A percentile compares a stretch with the other conserved stretches of the same genome.
These are phyloP conservation scores for Aspergillus amoenus DNA, from an alignment of 2,329 filamentous ascomycete genomes.

Conservation along the genomic window DNA sequence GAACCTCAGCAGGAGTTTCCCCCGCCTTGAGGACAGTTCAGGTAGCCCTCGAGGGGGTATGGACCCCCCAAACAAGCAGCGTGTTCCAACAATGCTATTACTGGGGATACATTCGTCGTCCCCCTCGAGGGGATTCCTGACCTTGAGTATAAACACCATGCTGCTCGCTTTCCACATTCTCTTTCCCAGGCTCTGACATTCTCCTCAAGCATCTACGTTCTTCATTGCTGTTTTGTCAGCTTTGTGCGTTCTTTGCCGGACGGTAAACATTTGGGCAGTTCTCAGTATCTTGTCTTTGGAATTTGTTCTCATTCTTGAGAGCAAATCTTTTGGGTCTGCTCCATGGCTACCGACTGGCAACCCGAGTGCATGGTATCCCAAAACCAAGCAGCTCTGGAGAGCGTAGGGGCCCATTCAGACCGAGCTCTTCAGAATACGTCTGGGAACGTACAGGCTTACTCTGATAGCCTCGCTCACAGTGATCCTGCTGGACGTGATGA, in stretches of 20 bases:
- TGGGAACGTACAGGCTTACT: constrained; percentile 45
- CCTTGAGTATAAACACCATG: constrained; percentile 42
- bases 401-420: constrained; percentile 36
- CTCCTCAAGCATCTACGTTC: constrained; percentile 41
- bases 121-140: constrained; percentile 30
- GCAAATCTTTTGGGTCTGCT: constrained; percentile 32
- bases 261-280: constrained; percentile 38
- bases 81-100: constrained; percentile 37
- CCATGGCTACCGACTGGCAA: constrained; percentile 44
- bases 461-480: constrained; percentile 31
- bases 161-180: constrained; percentile 44
- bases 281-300: constrained; percentile 35
- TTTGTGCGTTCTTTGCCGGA: constrained; percentile 38
- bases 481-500: constrained; percentile 32
- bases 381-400: constrained; percentile 37
- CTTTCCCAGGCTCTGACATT: constrained; percentile 45
- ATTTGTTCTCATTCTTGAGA: constrained; percentile 44
- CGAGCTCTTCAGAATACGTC: constrained; percentile 44
- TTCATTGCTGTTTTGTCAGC: constrained; percentile 34
- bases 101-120: constrained; percentile 30
- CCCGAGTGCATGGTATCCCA: constrained; percentile 39
- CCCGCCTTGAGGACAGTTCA: constrained; percentile 32
- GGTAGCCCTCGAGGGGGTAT: constrained; percentile 37
- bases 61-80: constrained; percentile 30
- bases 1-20: constrained; percentile 26